Percentiles rank a stretch among this genome's conserved stretches.
These are phyloP conservation scores for Beta macrorhiza DNA, from an alignment of 179 eudicot genomes.

Conservation along the genomic window DNA sequence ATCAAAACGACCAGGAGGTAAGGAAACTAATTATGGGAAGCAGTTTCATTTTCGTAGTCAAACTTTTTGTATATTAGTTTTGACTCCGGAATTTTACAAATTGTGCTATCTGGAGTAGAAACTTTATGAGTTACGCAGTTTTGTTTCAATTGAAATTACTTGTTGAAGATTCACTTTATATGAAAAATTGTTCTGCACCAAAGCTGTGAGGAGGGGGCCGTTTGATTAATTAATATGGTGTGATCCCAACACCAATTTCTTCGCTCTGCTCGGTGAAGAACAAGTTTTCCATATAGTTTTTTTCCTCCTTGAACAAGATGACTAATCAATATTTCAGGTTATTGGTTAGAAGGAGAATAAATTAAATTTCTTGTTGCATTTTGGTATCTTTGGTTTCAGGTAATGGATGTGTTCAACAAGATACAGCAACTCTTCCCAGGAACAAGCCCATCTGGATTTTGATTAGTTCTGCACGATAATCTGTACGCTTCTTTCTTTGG, in stretches of 20 bases:
- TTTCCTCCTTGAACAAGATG: not conserved
- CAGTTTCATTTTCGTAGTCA: not conserved
- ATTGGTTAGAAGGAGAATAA: not conserved
- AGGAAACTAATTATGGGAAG: not conserved
- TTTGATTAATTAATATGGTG: no score
- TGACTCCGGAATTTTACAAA: not conserved
- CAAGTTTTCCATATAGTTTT: no score
- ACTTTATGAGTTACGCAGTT: not conserved
- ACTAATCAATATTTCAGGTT: not conserved
- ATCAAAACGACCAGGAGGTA: constrained; percentile 97
- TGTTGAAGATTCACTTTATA: no score
- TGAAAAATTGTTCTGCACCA: no score
- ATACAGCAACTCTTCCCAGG: constrained; percentile 38
- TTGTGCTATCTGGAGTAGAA: not conserved
- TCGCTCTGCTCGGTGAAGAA: no score
- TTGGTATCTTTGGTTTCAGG: constrained; percentile 12
- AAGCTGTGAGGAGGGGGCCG: no score
- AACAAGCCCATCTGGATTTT: constrained; percentile 25
- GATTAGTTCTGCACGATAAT: not conserved
- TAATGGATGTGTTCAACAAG: constrained; percentile 37
- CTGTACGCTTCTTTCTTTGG: not conserved
- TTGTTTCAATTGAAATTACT: not conserved
- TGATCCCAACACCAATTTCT: no score
- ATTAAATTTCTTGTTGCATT: not conserved
- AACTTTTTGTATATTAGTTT: not conserved